Conservation (phyloP, 2,329 filamentous ascomycete genomes). For the Scedosporium boydii region DNA sequence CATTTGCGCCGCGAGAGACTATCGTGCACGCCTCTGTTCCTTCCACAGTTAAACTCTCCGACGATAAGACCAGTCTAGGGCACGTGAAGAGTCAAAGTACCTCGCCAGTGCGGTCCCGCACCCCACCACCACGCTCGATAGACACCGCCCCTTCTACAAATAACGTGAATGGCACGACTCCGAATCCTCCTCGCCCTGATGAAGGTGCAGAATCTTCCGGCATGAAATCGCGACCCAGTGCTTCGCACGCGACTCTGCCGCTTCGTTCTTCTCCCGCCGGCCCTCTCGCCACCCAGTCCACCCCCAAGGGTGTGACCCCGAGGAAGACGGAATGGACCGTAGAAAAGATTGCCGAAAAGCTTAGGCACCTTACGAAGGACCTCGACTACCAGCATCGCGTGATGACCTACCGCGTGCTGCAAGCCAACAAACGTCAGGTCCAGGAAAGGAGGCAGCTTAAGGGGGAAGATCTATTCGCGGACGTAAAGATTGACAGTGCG, state of each 20-base stretch:
- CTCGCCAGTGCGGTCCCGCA: neutral
- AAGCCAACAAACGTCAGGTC: neutral
- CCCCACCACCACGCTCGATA: neutral
- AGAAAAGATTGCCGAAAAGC: slow-evolving; percentile 29
- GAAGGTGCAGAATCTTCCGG: neutral
- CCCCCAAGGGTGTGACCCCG: slow-evolving; percentile 1
- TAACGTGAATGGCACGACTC: neutral
- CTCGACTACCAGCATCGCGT: slow-evolving; percentile 34
- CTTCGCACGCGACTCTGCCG: neutral
- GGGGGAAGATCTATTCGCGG: slow-evolving; percentile 38
- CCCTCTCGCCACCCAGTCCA: neutral
- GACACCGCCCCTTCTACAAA: neutral
- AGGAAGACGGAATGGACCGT: slow-evolving; percentile 28
- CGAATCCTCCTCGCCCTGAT: neutral
- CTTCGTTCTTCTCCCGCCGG: neutral
- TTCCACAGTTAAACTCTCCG: neutral
- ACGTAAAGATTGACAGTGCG: slow-evolving; percentile 26
- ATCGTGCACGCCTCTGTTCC: neutral
- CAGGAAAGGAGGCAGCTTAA: slow-evolving; percentile 24
- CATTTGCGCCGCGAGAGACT: neutral
- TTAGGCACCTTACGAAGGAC: slow-evolving; percentile 30
- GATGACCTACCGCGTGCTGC: slow-evolving; percentile 2
- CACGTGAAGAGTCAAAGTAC: neutral
- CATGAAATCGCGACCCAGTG: neutral
- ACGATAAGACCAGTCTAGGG: neutral